Percentiles rank a stretch among this genome's conserved stretches.
Evolutionary conservation across 73 alveolate genomes (phyloP).

Genomic region (Uronychia binucleata): DNA sequence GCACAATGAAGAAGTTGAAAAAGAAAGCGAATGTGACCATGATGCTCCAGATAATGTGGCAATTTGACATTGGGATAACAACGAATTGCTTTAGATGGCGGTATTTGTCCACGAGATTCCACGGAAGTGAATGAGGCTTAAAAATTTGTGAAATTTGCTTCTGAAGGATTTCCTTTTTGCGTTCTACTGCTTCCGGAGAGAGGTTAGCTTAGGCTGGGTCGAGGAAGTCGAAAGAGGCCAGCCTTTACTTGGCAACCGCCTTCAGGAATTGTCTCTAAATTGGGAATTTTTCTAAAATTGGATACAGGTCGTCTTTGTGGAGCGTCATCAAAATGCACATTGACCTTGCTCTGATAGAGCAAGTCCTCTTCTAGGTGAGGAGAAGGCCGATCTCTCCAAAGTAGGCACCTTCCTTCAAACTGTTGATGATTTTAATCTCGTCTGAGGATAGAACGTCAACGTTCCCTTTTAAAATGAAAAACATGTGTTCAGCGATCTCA

Average conservation of each 20-base stretch:
- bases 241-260: neutral
- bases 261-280: neutral
- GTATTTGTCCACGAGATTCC: neutral
- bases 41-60: neutral
- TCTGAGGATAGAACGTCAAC: slow-evolving; percentile 44
- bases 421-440: slow-evolving; percentile 31
- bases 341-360: neutral
- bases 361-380: slow-evolving; percentile 31
- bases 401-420: slow-evolving; percentile 34
- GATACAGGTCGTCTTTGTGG: neutral
- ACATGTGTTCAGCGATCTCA: neutral
- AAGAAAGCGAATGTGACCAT: neutral
- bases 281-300: neutral
- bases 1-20: neutral
- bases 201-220: neutral
- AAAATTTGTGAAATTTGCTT: neutral
- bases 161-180: neutral
- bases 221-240: neutral
- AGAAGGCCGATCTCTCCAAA: slow-evolving; percentile 63
- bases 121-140: neutral
- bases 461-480: slow-evolving; percentile 22
- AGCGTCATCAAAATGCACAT: neutral
- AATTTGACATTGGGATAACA: neutral
- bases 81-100: neutral
- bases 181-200: neutral